phyloP scores from a whole-genome alignment of 108 stramenopile genomes.

The Conticribra weissflogii region DNA sequence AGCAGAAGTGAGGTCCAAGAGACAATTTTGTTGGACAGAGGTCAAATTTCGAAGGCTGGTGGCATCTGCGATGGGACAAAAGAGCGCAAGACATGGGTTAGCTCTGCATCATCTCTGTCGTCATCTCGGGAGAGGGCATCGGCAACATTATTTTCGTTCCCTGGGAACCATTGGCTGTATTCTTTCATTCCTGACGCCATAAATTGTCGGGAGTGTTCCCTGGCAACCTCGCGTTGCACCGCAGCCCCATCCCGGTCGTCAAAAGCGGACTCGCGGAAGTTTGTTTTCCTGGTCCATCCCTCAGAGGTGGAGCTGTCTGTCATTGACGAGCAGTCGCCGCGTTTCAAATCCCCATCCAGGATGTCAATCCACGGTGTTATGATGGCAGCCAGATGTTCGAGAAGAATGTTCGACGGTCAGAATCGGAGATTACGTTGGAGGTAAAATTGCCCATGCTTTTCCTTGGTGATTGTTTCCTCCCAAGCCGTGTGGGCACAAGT shows the following conservation, averaged over 20 bases:
- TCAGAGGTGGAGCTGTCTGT: slow-evolving; percentile 11
- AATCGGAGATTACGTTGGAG: slow-evolving; percentile 1
- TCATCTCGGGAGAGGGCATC: slow-evolving; percentile 18
- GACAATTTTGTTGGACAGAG: slow-evolving; percentile 23
- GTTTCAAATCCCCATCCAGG: not conserved
- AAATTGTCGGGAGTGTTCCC: not conserved
- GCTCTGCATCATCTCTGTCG: slow-evolving; percentile 9
- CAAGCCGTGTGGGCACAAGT: slow-evolving; percentile 23
- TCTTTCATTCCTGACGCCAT: not conserved
- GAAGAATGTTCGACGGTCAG: slow-evolving; percentile 23
- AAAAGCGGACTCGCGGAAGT: not conserved
- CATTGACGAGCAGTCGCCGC: slow-evolving; percentile 4
- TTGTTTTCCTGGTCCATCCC: slow-evolving; percentile 9
- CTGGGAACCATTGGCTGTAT: slow-evolving; percentile 25
- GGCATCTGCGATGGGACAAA: slow-evolving; percentile 21
- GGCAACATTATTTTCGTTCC: slow-evolving; percentile 14
- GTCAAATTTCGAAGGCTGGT: slow-evolving; percentile 9
- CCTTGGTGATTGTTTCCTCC: slow-evolving; percentile 16
- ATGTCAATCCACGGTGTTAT: slow-evolving; percentile 37
- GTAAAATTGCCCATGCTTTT: slow-evolving; percentile 12
- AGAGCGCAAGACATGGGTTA: slow-evolving; percentile 8
- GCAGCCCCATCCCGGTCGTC: not conserved
- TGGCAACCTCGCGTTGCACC: not conserved
- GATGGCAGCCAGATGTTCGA: slow-evolving; percentile 19
- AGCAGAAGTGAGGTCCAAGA: slow-evolving; percentile 32